Percentiles rank a stretch among this genome's conserved stretches.
These are phyloP conservation scores for Penicillium janthinellum DNA, from an alignment of 2,329 filamentous ascomycete genomes.

Conservation along the genomic window DNA sequence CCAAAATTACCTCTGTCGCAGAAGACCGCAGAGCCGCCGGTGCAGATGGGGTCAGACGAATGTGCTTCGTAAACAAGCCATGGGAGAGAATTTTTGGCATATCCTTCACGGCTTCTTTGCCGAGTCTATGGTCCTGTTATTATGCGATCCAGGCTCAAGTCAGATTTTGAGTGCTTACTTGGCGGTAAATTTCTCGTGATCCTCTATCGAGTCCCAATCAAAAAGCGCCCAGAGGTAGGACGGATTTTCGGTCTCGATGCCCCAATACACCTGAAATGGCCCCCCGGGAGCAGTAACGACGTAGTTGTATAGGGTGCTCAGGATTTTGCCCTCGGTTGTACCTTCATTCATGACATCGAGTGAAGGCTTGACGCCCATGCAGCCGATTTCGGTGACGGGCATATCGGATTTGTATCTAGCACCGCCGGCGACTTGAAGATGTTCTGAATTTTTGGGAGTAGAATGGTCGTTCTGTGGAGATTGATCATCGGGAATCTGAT, in stretches of 20 bases:
- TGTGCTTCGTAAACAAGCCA: slow-evolving; percentile 1
- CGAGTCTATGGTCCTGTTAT: neutral
- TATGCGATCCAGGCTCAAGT: neutral
- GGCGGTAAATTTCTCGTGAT: neutral
- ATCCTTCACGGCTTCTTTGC: neutral
- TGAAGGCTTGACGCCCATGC: slow-evolving; percentile 3
- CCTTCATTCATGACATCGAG: neutral
- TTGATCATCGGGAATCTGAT: neutral
- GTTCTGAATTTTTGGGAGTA: neutral
- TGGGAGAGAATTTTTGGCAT: neutral
- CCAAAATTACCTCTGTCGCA: neutral
- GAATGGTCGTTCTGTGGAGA: neutral
- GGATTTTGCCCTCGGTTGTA: neutral
- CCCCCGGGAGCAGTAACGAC: neutral
- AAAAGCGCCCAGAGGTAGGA: neutral
- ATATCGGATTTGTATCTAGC: neutral
- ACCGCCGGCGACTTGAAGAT: neutral
- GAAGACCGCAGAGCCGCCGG: neutral
- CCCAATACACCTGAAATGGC: slow-evolving; percentile 1
- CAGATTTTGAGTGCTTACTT: neutral
- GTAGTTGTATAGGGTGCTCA: neutral
- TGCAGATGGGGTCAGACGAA: neutral
- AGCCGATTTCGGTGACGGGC: neutral
- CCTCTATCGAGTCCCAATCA: neutral
- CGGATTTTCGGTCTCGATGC: neutral